phyloP scores from a whole-genome alignment of 75 land plant species.

The Isoetes taiwanensis region DNA sequence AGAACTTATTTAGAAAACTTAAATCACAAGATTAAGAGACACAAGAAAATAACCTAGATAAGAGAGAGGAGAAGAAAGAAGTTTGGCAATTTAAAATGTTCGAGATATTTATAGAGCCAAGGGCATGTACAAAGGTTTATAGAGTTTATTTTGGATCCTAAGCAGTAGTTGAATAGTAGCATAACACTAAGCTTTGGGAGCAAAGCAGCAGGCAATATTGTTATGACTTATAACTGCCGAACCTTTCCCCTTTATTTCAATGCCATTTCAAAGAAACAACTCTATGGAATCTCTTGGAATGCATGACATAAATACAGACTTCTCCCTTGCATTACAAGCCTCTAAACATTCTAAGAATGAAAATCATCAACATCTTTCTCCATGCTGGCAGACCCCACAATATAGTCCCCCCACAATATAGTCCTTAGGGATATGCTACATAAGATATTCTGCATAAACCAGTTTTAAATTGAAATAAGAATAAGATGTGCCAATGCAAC shows the following conservation, averaged over 20 bases:
- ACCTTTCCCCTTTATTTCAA: conserved; percentile 59
- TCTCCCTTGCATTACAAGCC: conserved; percentile 63
- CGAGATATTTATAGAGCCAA: no score
- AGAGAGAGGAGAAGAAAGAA: background rate
- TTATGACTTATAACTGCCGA: conserved; percentile 86
- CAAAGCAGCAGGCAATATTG: conserved; percentile 79
- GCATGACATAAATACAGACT: conserved; percentile 70
- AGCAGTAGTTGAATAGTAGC: background rate
- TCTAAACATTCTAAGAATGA: conserved; percentile 65
- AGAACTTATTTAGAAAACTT: background rate
- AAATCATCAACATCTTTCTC: conserved; percentile 92
- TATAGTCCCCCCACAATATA: conserved; percentile 42
- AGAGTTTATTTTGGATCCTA: background rate
- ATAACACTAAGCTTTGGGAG: conserved; percentile 36
- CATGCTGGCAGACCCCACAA: conserved; percentile 48
- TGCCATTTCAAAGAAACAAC: conserved; percentile 41
- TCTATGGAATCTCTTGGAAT: conserved; percentile 89
- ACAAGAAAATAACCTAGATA: background rate
- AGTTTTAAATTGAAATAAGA: no score
- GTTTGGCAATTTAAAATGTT: no score
- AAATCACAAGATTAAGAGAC: background rate
- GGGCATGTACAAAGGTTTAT: no score
- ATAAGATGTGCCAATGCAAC: no score
- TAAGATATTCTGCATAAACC: background rate
- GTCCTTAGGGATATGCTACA: conserved; percentile 61